phyloP scores from a whole-genome alignment of 306 rosid species.

The Cucumis sativus region DNA sequence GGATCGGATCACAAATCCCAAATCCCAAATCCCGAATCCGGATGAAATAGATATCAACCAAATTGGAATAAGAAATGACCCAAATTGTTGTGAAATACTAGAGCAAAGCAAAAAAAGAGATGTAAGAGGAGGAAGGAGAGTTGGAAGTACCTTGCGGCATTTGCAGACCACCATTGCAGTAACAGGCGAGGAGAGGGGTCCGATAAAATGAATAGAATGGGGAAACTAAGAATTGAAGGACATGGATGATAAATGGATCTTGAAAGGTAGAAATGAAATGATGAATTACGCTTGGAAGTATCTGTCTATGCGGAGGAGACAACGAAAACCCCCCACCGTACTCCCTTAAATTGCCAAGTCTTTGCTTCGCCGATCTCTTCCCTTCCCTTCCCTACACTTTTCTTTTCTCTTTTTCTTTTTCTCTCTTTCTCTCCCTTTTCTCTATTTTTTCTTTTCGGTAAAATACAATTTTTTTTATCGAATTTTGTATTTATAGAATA shows the following conservation, averaged over 20 bases:
- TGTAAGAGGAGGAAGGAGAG: not conserved
- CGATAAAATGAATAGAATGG: not conserved
- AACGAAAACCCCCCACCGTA: slow-evolving; percentile 5
- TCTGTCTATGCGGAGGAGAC: not conserved
- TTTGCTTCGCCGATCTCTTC: not conserved
- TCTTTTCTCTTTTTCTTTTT: too few relatives aligned
- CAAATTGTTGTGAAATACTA: not conserved
- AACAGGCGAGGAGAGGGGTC: slow-evolving; percentile 14
- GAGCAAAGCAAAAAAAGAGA: not conserved
- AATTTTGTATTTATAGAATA: too few relatives aligned
- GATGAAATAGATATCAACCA: slow-evolving; percentile 29
- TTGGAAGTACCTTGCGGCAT: slow-evolving; percentile 76
- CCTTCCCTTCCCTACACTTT: not conserved
- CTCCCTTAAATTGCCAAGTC: not conserved
- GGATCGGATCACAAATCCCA: slow-evolving; percentile 42
- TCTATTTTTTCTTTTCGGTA: too few relatives aligned
- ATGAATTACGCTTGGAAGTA: not conserved
- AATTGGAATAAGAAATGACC: slow-evolving; percentile 11
- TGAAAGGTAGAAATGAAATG: not conserved
- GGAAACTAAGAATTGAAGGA: not conserved
- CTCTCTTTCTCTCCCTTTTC: not conserved
- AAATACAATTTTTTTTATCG: too few relatives aligned
- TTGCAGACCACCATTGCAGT: slow-evolving; percentile 99
- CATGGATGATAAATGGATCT: not conserved
- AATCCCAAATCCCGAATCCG: slow-evolving; percentile 7